Evolutionary conservation across 108 stramenopile species (phyloP).

Genomic region (Chaetoceros tenuissimus): DNA sequence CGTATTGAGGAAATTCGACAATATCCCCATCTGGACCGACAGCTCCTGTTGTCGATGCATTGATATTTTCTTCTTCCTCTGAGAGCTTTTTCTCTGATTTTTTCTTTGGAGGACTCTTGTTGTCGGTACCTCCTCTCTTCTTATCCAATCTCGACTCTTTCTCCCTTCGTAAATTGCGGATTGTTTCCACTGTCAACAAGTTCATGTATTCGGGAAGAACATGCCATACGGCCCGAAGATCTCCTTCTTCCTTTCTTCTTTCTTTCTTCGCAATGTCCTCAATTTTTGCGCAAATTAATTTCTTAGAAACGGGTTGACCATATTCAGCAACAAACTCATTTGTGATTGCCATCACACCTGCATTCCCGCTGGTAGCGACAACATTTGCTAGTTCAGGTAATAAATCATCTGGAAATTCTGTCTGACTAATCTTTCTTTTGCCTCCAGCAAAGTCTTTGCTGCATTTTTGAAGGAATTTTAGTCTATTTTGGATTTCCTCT

Average conservation of each 20-base stretch:
- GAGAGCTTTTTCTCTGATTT: not conserved
- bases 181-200: constrained; percentile 19
- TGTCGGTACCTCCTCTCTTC: constrained; percentile 6
- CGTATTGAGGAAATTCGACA: constrained; percentile 69
- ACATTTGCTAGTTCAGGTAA: constrained; percentile 22
- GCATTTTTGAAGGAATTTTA: constrained; percentile 37
- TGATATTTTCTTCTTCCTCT: constrained; percentile 1
- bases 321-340: constrained; percentile 12
- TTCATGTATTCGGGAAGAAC: constrained; percentile 10
- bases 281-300: constrained; percentile 16
- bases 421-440: not conserved
- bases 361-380: constrained; percentile 15
- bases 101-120: constrained; percentile 7
- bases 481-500: constrained; percentile 47
- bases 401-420: constrained; percentile 21
- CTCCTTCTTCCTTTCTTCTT: constrained; percentile 28
- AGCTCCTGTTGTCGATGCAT: constrained; percentile 30
- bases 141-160: constrained; percentile 19
- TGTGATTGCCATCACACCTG: constrained; percentile 16
- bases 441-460: not conserved
- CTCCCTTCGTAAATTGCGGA: constrained; percentile 6
- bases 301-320: constrained; percentile 15
- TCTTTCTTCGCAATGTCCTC: constrained; percentile 29
- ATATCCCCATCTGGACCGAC: constrained; percentile 57
- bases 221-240: constrained; percentile 20